phyloP scores from a whole-genome alignment of 805 yeast species.

The Clavispora santaluciae region DNA sequence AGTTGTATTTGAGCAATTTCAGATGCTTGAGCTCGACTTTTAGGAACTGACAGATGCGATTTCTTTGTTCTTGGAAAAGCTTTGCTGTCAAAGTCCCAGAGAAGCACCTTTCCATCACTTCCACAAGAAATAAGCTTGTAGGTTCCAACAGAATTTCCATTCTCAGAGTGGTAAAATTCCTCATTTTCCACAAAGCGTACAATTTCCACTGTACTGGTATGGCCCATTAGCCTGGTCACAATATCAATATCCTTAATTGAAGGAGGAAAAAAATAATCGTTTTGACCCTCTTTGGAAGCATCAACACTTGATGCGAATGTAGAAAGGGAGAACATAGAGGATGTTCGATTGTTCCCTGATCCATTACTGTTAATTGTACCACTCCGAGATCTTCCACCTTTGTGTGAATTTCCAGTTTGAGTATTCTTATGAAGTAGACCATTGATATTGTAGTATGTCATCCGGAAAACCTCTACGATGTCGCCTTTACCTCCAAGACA shows the following conservation, averaged over 20 bases:
- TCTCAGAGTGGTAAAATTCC: slow-evolving; percentile 2
- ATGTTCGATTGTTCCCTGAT: slow-evolving; percentile 13
- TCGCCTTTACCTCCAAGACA: slow-evolving; percentile 53
- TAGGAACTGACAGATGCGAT: slow-evolving; percentile 8
- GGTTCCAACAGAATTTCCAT: slow-evolving; percentile 3
- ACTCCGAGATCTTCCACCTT: slow-evolving; percentile 31
- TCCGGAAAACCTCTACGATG: slow-evolving; percentile 34
- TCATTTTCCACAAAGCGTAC: slow-evolving; percentile 25
- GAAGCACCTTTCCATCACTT: slow-evolving; percentile 34
- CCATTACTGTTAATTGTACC: slow-evolving; percentile 32
- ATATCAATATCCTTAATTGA: slow-evolving; percentile 33
- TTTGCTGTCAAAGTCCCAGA: slow-evolving; percentile 43
- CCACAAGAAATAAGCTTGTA: slow-evolving; percentile 37
- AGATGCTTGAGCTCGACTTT: not conserved
- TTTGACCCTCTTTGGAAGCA: slow-evolving; percentile 12
- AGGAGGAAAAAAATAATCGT: slow-evolving; percentile 24
- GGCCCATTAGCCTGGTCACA: slow-evolving; percentile 36
- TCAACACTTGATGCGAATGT: slow-evolving; percentile 24
- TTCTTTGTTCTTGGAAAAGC: slow-evolving; percentile 35
- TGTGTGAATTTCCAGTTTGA: not conserved
- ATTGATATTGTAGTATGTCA: slow-evolving; percentile 38
- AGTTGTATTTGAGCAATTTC: not conserved
- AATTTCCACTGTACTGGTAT: slow-evolving; percentile 30
- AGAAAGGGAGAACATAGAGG: slow-evolving; percentile 16
- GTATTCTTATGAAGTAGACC: slow-evolving; percentile 21